These are phyloP conservation scores for Ascochyta clinopodiicola DNA, from an alignment of 2,329 filamentous ascomycete genomes.

Conservation along the genomic window DNA sequence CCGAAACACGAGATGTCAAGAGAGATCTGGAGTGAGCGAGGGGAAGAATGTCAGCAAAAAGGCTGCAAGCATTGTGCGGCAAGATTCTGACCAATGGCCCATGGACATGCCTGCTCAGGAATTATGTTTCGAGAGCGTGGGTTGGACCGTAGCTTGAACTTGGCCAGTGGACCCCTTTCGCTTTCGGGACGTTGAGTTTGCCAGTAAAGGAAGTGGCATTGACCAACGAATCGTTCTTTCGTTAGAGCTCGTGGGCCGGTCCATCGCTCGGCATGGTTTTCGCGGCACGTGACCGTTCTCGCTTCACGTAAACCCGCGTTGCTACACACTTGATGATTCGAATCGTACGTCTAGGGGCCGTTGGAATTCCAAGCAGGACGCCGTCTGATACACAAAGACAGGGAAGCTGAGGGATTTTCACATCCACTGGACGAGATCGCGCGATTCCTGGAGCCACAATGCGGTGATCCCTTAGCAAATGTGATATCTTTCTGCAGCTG, in stretches of 20 bases:
- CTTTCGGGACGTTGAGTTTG: slow-evolving; percentile 32
- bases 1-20: slow-evolving; percentile 20
- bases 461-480: slow-evolving; percentile 49
- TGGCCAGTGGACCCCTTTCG: slow-evolving; percentile 23
- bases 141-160: slow-evolving; percentile 24
- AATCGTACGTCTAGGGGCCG: slow-evolving; percentile 39
- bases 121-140: slow-evolving; percentile 22
- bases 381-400: slow-evolving; percentile 45
- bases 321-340: slow-evolving; percentile 40
- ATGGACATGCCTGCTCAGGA: slow-evolving; percentile 29
- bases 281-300: slow-evolving; percentile 47
- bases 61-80: slow-evolving; percentile 21
- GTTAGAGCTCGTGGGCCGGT: slow-evolving; percentile 29
- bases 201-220: slow-evolving; percentile 28
- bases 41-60: slow-evolving; percentile 27
- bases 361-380: slow-evolving; percentile 29
- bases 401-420: slow-evolving; percentile 50
- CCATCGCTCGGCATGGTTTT: slow-evolving; percentile 44
- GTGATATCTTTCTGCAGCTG: slow-evolving; percentile 53
- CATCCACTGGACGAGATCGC: slow-evolving; percentile 49
- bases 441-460: slow-evolving; percentile 55
- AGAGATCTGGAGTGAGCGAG: slow-evolving; percentile 22
- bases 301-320: slow-evolving; percentile 47
- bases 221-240: slow-evolving; percentile 37
- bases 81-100: slow-evolving; percentile 34